A percentile compares a stretch with the other conserved stretches of the same genome.
These are phyloP conservation scores for Fusarium verticillioides DNA, from an alignment of 2,329 filamentous ascomycete genomes.

Conservation along the genomic window DNA sequence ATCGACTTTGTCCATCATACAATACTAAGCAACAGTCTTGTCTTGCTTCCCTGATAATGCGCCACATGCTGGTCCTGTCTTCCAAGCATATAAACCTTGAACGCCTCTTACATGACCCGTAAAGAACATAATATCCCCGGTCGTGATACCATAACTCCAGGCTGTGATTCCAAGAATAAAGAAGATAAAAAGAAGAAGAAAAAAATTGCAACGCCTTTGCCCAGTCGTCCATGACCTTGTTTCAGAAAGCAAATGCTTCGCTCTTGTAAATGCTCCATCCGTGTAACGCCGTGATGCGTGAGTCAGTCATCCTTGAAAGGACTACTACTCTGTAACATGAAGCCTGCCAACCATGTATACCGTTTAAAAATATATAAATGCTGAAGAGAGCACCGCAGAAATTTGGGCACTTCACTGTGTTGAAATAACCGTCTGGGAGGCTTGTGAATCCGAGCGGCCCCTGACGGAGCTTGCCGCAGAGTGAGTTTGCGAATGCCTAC, in stretches of 20 bases:
- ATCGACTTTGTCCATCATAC: constrained; percentile 6
- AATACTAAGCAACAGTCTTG: constrained; percentile 6
- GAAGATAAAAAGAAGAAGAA: neutral
- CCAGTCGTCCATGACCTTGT: constrained; percentile 6
- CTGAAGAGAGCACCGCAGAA: neutral
- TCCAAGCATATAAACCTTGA: constrained; percentile 25
- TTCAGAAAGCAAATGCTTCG: constrained; percentile 32
- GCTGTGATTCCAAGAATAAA: neutral
- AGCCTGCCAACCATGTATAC: constrained; percentile 16
- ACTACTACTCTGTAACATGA: constrained; percentile 2
- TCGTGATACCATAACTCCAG: constrained; percentile 20
- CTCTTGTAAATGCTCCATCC: constrained; percentile 35
- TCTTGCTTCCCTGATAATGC: constrained; percentile 9
- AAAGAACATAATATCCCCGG: constrained; percentile 10
- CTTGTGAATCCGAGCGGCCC: neutral
- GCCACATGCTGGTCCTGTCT: constrained; percentile 34
- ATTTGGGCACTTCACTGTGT: constrained; percentile 2
- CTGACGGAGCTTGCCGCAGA: constrained; percentile 9
- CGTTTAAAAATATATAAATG: neutral
- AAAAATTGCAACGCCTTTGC: constrained; percentile 9
- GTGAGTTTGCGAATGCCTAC: constrained; percentile 8
- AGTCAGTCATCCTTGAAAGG: constrained; percentile 3
- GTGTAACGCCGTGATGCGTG: constrained; percentile 35
- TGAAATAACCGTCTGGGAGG: constrained; percentile 2
- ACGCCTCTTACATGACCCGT: constrained; percentile 15